Evolutionary conservation across 495 filamentous ascomycete genomes (phyloP), one percentile per base, ranked within the genome.

Genomic region (Chaetomidium leptoderma): DNA sequence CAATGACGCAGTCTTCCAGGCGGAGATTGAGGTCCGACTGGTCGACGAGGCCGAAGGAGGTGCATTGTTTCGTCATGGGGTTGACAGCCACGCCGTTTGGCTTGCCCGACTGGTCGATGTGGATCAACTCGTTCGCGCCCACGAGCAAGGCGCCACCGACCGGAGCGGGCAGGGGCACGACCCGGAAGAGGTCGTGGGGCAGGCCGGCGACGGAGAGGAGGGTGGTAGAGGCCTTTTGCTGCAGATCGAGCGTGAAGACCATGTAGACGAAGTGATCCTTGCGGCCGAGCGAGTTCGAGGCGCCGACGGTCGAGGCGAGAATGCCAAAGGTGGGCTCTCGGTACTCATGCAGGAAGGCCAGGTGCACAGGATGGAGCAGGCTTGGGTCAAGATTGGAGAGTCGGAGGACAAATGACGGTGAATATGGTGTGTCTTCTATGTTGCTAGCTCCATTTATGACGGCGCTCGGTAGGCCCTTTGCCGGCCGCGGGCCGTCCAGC

Each of bases 241-340:
- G 89, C 8, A 97, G 79, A 66, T 99, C 93, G 42, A 99, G 79
- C 1, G 92, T 97, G 66, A 96, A 96, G 55, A 97, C 92, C 66
- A 89, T 87, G 70, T 96, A 99, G 40, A 85, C 86, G 46, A 93
- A 75, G 58, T 85, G 81, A 73, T 97, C 95, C 62, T 86, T 91
- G 58, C 92, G 81, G 66, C 91, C 89, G 61, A 96, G 75, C 4
- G 89, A 84, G 57, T 75, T 76, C 27, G 90, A 91, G 23, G 88
- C 88, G 54, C 80, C 75, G 54, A 79, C 72, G 48, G 84, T 83
- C 1, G 90, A 86, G 54, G 90, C 95, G 42, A 98, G 73, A 60
- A 98, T 90, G 35, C 93, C 93, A 73, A 99, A 96, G 2, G 93
- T 97, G 26, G 93, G 93, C 72, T 96, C 93, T 58, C 93, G 86